phyloP scores from a whole-genome alignment of 2,329 filamentous ascomycete genomes.

The Ampelomyces quisqualis region DNA sequence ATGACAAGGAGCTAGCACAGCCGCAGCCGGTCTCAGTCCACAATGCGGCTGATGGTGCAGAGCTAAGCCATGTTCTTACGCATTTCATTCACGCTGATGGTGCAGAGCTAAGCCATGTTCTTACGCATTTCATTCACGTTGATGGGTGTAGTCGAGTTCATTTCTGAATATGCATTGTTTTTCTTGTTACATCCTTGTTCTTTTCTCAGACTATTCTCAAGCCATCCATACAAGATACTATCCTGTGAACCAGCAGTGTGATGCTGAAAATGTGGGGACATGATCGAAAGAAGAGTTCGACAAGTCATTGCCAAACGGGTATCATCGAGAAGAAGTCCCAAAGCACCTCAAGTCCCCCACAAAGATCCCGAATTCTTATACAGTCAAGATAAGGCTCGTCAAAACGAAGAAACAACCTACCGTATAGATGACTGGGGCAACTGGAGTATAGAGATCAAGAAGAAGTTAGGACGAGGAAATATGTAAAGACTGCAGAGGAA shows the following conservation, averaged over 20 bases:
- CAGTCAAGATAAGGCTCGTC: conserved; percentile 12
- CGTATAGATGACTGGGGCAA: conserved; percentile 8
- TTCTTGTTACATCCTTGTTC: conserved; percentile 19
- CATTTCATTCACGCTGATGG: no score
- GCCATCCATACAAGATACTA: no score
- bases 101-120: no score
- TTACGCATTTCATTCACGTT: no score
- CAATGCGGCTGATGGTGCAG: conserved; percentile 7
- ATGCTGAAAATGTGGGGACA: conserved; percentile 4
- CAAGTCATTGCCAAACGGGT: conserved; percentile 22
- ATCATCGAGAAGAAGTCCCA: conserved; percentile 24
- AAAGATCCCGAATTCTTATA: conserved; percentile 9
- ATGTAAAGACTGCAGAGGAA: conserved; percentile 3
- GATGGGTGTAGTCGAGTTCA: no score
- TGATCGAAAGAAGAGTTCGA: conserved; percentile 10
- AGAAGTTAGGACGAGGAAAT: conserved; percentile 18
- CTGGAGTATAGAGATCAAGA: conserved; percentile 12
- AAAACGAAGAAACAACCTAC: conserved; percentile 21
- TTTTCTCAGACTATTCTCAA: conserved; percentile 3
- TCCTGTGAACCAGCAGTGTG: conserved; percentile 10
- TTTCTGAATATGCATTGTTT: conserved; percentile 10
- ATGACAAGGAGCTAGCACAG: conserved; percentile 22
- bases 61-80: no score
- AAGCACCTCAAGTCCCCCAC: conserved; percentile 15
- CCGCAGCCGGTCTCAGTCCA: conserved; percentile 33